Conservation (phyloP, 208 protist genomes). For the Herpetomonas muscarum region DNA sequence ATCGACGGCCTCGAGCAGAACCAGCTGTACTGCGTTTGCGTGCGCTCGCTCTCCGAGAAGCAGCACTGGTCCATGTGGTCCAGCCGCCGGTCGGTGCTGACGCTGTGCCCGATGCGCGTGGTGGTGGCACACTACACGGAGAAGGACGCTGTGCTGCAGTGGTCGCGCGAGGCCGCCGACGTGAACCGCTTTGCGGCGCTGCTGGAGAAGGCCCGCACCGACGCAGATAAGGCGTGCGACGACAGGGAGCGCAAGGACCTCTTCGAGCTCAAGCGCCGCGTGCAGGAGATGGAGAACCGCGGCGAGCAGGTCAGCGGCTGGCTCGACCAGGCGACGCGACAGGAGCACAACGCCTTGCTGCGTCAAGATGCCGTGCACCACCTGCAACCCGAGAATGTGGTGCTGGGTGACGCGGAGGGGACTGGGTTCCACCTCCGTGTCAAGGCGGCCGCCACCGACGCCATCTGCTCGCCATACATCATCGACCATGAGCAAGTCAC, state of each 20-base stretch:
- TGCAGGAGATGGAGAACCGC: conserved; percentile 73
- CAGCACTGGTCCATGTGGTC: conserved; percentile 84
- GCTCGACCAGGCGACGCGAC: conserved; percentile 46
- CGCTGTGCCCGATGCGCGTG: conserved; percentile 58
- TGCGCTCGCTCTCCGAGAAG: conserved; percentile 75
- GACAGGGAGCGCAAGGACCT: conserved; percentile 77
- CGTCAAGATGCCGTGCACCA: conserved; percentile 67
- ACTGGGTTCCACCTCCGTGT: conserved; percentile 61
- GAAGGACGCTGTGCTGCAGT: conserved; percentile 54
- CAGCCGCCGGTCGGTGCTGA: conserved; percentile 74
- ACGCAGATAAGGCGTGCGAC: conserved; percentile 67
- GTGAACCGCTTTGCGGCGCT: conserved; percentile 41
- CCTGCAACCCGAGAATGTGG: conserved; percentile 62
- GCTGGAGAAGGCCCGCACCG: conserved; percentile 33
- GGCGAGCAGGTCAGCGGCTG: conserved; percentile 32
- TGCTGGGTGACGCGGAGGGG: conserved; percentile 42
- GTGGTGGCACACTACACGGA: conserved; percentile 69
- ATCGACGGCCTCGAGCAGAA: conserved; percentile 70
- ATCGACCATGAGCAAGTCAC: conserved; percentile 19
- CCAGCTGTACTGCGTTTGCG: conserved; percentile 74
- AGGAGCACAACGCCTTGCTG: conserved; percentile 69
- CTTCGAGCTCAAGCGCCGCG: conserved; percentile 72
- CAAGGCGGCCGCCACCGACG: conserved; percentile 16
- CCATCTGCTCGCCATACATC: conserved; percentile 44
- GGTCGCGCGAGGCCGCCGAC: conserved; percentile 50